phyloP scores from a whole-genome alignment of 2,329 filamentous ascomycete genomes.

The Fusarium sp. region DNA sequence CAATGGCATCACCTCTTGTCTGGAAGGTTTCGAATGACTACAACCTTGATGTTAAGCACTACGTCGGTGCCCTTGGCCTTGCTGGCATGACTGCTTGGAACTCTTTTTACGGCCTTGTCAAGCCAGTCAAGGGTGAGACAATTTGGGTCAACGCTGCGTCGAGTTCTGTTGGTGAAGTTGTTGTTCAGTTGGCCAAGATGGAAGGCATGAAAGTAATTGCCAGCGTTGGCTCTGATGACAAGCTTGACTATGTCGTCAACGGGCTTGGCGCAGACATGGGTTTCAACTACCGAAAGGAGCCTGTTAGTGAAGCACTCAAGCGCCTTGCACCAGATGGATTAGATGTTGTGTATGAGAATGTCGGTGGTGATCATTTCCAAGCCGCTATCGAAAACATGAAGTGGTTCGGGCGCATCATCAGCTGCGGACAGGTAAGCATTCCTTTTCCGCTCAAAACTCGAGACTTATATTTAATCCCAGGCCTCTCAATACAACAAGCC shows the following conservation, averaged over 20 bases:
- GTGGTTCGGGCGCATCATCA: background rate
- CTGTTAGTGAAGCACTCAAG: background rate
- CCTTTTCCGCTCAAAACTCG: rapidly evolving
- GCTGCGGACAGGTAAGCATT: background rate
- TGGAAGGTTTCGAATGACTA: background rate
- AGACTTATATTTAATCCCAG: rapidly evolving
- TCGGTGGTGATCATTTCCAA: background rate
- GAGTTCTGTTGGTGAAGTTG: background rate
- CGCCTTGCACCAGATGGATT: background rate
- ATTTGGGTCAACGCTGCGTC: background rate
- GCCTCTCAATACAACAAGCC: background rate
- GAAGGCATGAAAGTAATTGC: background rate
- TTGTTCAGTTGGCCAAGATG: background rate
- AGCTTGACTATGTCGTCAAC: background rate
- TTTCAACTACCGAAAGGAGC: background rate
- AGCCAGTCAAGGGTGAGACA: background rate
- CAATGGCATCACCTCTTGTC: background rate
- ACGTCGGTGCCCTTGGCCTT: background rate
- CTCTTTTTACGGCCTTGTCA: background rate
- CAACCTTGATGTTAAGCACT: background rate
- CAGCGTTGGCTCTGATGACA: background rate
- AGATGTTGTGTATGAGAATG: background rate
- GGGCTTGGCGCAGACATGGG: background rate
- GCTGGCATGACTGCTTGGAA: constrained; percentile 1
- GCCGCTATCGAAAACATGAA: constrained; percentile 1